These are phyloP conservation scores for Noccaea caerulescens DNA, from an alignment of 345 rosid species.

Conservation along the genomic window DNA sequence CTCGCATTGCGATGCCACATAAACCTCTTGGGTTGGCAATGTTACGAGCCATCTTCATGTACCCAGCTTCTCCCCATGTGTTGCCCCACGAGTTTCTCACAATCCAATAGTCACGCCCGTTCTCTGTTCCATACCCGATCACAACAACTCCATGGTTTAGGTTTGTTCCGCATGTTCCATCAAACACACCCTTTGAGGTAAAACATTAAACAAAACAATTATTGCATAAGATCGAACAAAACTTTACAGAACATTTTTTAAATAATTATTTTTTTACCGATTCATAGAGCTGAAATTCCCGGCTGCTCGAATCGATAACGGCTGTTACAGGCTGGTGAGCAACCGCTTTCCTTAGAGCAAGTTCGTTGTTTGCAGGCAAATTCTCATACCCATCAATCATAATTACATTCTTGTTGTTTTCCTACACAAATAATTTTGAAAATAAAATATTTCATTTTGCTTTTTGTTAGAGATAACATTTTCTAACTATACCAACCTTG, in stretches of 20 bases:
- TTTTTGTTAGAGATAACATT: background rate
- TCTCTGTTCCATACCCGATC: slow-evolving; percentile 80
- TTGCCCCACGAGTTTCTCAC: slow-evolving; percentile 82
- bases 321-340: slow-evolving; percentile 77
- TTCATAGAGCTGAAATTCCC: slow-evolving; percentile 77
- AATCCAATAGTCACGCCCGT: slow-evolving; percentile 74
- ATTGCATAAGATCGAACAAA: background rate
- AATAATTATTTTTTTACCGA: slow-evolving; percentile 48
- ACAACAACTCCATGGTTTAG: slow-evolving; percentile 79
- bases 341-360: slow-evolving; percentile 66
- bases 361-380: slow-evolving; percentile 60
- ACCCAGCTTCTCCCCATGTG: slow-evolving; percentile 82
- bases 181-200: slow-evolving; percentile 21
- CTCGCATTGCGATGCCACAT: slow-evolving; percentile 86
- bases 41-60: slow-evolving; percentile 69
- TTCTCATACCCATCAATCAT: slow-evolving; percentile 69
- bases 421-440: slow-evolving; percentile 43
- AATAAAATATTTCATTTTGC: background rate
- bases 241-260: background rate
- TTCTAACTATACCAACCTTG: slow-evolving; percentile 45
- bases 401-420: slow-evolving; percentile 52
- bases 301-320: slow-evolving; percentile 71
- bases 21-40: slow-evolving; percentile 51
- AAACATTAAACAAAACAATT: background rate
- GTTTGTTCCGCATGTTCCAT: slow-evolving; percentile 38